A percentile compares a stretch with the other conserved stretches of the same genome.
These are phyloP conservation scores for Penicillium capsulatum DNA, from an alignment of 2,329 filamentous ascomycete species.

Conservation along the genomic window DNA sequence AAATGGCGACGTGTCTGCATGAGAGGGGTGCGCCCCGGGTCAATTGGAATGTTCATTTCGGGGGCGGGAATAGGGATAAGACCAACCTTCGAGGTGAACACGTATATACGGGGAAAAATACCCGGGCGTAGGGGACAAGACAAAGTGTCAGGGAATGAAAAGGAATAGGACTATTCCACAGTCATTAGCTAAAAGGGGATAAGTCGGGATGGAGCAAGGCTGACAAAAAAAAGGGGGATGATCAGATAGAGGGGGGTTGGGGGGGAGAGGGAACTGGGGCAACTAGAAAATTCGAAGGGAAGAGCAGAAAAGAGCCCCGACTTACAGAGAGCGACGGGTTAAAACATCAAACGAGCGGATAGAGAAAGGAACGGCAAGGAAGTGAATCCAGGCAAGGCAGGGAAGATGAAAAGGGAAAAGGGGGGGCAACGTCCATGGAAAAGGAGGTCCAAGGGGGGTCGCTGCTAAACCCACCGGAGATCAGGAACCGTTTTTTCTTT, in stretches of 20 bases:
- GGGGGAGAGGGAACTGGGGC: conserved; percentile 3
- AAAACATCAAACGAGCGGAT: conserved; percentile 43
- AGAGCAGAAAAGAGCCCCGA: conserved; percentile 18
- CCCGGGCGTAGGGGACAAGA: no score
- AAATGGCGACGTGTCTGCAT: conserved; percentile 30
- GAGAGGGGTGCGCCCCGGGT: conserved; percentile 13
- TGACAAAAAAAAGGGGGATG: conserved; percentile 17
- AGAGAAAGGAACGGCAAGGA: conserved; percentile 31
- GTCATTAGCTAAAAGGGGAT: conserved; percentile 23
- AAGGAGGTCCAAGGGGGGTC: conserved; percentile 1
- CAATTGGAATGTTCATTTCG: conserved; percentile 33
- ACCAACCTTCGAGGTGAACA: conserved; percentile 10
- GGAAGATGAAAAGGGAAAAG: conserved; percentile 21
- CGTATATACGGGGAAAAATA: no score
- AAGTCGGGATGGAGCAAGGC: conserved; percentile 13
- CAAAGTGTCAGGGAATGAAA: no score
- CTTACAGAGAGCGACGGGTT: conserved; percentile 15
- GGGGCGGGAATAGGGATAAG: conserved; percentile 14
- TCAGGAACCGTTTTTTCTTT: no score
- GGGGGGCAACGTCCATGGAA: conserved; percentile 28
- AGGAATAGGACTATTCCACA: neutral
- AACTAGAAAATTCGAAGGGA: conserved; percentile 4
- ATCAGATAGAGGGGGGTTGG: conserved; percentile 20
- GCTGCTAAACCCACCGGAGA: neutral
- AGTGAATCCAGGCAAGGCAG: conserved; percentile 14